Percentiles rank a stretch among this genome's conserved stretches.
phyloP scores from a whole-genome alignment of 1,139 yeast species.

The Hemisphaericaspora subhashii region DNA sequence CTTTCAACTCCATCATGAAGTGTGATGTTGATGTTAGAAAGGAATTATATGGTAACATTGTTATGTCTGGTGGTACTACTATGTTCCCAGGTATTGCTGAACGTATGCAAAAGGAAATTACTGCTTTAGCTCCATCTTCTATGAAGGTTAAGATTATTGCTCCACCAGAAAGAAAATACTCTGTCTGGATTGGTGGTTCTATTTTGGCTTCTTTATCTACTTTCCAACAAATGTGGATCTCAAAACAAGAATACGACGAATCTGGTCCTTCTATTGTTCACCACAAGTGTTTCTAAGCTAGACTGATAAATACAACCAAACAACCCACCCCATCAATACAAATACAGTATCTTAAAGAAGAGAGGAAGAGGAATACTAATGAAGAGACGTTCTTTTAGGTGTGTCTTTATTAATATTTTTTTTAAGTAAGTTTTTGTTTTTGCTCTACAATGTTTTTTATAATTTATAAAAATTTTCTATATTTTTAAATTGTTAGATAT shows the following conservation, averaged over 20 bases:
- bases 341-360: too few species aligned
- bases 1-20: conserved; percentile 98
- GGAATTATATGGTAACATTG: conserved; percentile 98
- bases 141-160: conserved; percentile 99
- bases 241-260: conserved; percentile 99
- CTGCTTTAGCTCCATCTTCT: conserved; percentile 98
- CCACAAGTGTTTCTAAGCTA: conserved; percentile 96
- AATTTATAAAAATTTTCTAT: neutral
- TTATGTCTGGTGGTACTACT: conserved; percentile 99
- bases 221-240: conserved; percentile 99
- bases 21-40: conserved; percentile 99
- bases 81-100: conserved; percentile 99
- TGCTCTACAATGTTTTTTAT: conserved; percentile 1
- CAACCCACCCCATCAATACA: too few species aligned
- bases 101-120: conserved; percentile 99
- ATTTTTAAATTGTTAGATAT: neutral
- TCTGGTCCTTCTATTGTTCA: conserved; percentile 99
- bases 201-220: conserved; percentile 97
- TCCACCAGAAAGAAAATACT: conserved; percentile 99
- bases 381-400: too few species aligned
- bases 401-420: neutral
- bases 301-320: neutral
- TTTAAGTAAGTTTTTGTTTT: neutral
- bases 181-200: conserved; percentile 99
- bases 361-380: too few species aligned